Evolutionary conservation across 1,284 basidiomycete species (phyloP).

Genomic region (Ganoderma resinaceum): DNA sequence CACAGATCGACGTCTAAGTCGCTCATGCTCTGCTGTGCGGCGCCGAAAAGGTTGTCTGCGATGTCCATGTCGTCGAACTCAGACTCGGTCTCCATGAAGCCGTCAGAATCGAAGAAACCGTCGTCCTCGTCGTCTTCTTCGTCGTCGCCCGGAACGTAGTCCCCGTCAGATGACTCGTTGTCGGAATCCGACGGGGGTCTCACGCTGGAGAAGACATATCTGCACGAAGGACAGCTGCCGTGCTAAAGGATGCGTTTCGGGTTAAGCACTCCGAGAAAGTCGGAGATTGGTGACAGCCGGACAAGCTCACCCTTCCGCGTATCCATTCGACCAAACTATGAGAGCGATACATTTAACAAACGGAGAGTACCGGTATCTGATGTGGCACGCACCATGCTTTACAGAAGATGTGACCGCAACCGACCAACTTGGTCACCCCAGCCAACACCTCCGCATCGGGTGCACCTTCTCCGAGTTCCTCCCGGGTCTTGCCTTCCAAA

Average conservation of each 20-base stretch:
- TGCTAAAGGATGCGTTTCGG: conserved; percentile 48
- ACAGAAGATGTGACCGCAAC: conserved; percentile 74
- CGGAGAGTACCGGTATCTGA: not conserved
- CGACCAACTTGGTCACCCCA: conserved; percentile 62
- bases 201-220: conserved; percentile 63
- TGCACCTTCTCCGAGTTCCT: conserved; percentile 26
- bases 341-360: not conserved
- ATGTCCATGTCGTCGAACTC: conserved; percentile 40
- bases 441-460: conserved; percentile 26
- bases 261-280: conserved; percentile 17
- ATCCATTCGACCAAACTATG: conserved; percentile 71
- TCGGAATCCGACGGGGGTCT: conserved; percentile 58
- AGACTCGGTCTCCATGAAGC: conserved; percentile 42
- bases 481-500: conserved; percentile 42
- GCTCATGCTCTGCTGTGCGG: conserved; percentile 30
- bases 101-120: conserved; percentile 48
- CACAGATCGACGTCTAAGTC: conserved; percentile 21
- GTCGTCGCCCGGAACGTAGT: conserved; percentile 66
- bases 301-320: conserved; percentile 51
- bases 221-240: conserved; percentile 75
- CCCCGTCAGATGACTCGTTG: conserved; percentile 70
- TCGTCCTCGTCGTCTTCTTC: conserved; percentile 46
- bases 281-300: not conserved
- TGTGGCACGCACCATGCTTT: conserved; percentile 59
- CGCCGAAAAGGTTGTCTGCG: conserved; percentile 31